Evolutionary conservation across 768 basidiomycete species (phyloP), one percentile per base, ranked within the genome.

Genomic region (Lactarius indigo): DNA sequence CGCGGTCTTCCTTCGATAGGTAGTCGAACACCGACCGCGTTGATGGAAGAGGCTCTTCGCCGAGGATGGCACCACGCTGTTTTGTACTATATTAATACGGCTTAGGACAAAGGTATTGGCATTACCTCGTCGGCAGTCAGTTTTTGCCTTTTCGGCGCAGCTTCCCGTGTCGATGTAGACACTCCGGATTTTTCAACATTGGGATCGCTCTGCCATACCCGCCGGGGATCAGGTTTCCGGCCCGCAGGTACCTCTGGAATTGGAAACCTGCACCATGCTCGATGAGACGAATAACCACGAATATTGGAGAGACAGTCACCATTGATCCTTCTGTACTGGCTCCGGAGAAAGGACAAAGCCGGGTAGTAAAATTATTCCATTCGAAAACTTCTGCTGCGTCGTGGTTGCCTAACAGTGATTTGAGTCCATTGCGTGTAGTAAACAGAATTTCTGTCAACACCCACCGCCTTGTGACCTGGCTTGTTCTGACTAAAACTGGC

Each of bases 11-110:
- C 69, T 90, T 85, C 0, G 97, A 96, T 75, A 98, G 86, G 74
- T 88, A 98, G 55, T 98, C 96, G 75, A 96, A 98, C 18, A 99
- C 85, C 0, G 96, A 98, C 13, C 87, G 86, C 2, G 91, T 84
- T 3, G 87, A 77, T 15, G 87, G 82, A 13, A 92, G 79, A 13
- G 86, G 86, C 12, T 85, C 85, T 77, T 98, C 97, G 62, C 96
- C 96, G 0, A 98, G 80, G 23, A 90, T 80, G 1, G 83, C 78
- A 31, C 94, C 96, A 59, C 97, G 85, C 95, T 98, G 31, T 54
- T 15, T 50, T 28, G 42, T 35, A 31, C 57, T n/a, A 30, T 20
- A 57, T 61, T 50, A 39, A 20, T 30, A 18, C 35, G 31, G 26
- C 28, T 26, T 20, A 28, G 8, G 35, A 13, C 2, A 20, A 28